A percentile compares a stretch with the other conserved stretches of the same genome.
These are phyloP conservation scores for Cordyceps cicadae DNA, from an alignment of 2,329 filamentous ascomycete species.

Conservation along the genomic window DNA sequence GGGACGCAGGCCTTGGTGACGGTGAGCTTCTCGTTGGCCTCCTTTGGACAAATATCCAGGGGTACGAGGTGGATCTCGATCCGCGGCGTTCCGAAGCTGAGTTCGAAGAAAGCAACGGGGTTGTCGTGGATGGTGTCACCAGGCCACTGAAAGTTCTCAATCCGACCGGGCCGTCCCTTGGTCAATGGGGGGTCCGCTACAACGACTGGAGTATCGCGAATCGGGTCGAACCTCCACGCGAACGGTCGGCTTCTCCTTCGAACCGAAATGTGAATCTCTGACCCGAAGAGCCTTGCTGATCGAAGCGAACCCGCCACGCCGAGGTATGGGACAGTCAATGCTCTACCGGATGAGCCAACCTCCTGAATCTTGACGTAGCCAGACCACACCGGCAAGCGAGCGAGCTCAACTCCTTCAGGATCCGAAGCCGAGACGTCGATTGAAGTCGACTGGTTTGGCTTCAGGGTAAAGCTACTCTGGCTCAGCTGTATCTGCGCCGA, in stretches of 20 bases:
- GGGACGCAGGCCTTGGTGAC: conserved; percentile 23
- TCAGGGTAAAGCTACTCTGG: conserved; percentile 34
- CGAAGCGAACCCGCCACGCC: conserved; percentile 22
- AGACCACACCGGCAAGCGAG: conserved; percentile 32
- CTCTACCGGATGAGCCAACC: conserved; percentile 22
- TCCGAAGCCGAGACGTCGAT: conserved; percentile 37
- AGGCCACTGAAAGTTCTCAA: conserved; percentile 20
- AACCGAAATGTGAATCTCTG: background rate
- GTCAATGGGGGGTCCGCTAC: conserved; percentile 24
- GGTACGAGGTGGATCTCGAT: conserved; percentile 33
- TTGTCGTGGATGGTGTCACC: conserved; percentile 30
- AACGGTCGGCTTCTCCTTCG: conserved; percentile 20
- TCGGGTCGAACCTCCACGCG: background rate
- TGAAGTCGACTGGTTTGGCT: conserved; percentile 31
- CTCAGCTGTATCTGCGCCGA: conserved; percentile 36
- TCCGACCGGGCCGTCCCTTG: conserved; percentile 18
- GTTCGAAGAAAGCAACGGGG: conserved; percentile 32
- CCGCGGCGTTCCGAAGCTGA: conserved; percentile 21
- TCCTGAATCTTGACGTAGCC: conserved; percentile 33
- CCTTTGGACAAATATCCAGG: conserved; percentile 36
- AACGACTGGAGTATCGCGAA: conserved; percentile 21
- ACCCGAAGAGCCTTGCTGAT: background rate
- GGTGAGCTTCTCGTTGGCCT: conserved; percentile 37
- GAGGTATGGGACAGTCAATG: conserved; percentile 31
- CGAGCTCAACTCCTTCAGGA: conserved; percentile 25